These are phyloP conservation scores for Penicillium sp. DNA, from an alignment of 2,329 filamentous ascomycete species.

Conservation along the genomic window DNA sequence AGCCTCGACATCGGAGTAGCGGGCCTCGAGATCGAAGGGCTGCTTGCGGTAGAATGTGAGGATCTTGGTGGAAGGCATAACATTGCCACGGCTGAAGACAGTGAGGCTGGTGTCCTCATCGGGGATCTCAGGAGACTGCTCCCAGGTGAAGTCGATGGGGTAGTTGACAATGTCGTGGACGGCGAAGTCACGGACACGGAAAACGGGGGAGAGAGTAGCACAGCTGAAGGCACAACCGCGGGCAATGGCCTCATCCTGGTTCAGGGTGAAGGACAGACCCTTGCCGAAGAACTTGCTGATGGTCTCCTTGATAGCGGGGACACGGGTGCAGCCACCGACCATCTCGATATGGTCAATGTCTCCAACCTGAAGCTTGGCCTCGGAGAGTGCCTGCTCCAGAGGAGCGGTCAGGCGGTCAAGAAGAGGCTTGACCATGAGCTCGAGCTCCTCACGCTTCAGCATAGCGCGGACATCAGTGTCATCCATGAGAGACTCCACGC, in stretches of 20 bases:
- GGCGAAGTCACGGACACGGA: conserved; percentile 97
- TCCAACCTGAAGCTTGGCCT: conserved; percentile 84
- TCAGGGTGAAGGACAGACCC: conserved; percentile 88
- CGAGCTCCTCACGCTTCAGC: conserved; percentile 91
- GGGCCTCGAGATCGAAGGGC: conserved; percentile 91
- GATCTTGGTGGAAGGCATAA: conserved; percentile 98
- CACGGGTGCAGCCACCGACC: conserved; percentile 90
- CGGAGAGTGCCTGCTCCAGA: conserved; percentile 87
- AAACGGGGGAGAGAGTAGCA: conserved; percentile 93
- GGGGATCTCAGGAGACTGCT: conserved; percentile 96
- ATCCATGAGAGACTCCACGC: conserved; percentile 98
- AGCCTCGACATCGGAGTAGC: conserved; percentile 80
- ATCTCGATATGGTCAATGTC: conserved; percentile 94
- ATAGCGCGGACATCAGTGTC: conserved; percentile 86
- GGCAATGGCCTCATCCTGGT: conserved; percentile 96
- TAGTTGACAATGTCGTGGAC: conserved; percentile 98
- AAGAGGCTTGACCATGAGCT: conserved; percentile 83
- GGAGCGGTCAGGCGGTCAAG: conserved; percentile 69
- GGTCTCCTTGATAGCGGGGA: conserved; percentile 85
- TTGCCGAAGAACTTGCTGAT: conserved; percentile 92
- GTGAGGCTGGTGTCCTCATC: conserved; percentile 97
- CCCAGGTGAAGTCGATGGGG: conserved; percentile 98
- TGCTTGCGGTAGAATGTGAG: conserved; percentile 99
- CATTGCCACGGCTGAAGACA: conserved; percentile 95
- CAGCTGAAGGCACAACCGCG: conserved; percentile 96